phyloP scores from a whole-genome alignment of 1,284 basidiomycete genomes.

The Mycosarcoma mackinlayi region DNA sequence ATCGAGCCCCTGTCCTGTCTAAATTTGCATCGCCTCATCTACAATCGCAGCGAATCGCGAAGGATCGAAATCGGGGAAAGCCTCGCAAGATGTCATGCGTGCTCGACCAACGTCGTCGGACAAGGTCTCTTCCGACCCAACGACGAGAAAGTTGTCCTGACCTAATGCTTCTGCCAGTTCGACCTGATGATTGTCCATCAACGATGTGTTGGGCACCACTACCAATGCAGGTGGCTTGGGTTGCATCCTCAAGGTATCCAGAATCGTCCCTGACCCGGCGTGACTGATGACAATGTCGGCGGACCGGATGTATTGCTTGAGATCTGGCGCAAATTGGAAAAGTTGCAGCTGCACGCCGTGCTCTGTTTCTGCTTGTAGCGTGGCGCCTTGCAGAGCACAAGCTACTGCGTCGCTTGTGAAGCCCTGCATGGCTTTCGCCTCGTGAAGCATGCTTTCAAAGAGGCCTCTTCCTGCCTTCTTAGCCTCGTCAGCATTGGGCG shows the following conservation, averaged over 20 bases:
- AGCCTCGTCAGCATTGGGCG: neutral
- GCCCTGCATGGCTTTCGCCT: constrained; percentile 30
- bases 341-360: constrained; percentile 38
- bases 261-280: constrained; percentile 93
- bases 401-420: neutral
- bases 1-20: constrained; percentile 2
- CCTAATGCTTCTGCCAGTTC: constrained; percentile 82
- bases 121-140: constrained; percentile 28
- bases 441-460: constrained; percentile 29
- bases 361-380: constrained; percentile 26
- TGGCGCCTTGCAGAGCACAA: constrained; percentile 16
- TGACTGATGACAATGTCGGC: constrained; percentile 89
- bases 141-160: constrained; percentile 21
- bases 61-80: constrained; percentile 46
- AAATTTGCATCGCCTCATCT: constrained; percentile 28
- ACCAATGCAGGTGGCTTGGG: constrained; percentile 76
- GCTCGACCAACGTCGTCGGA: constrained; percentile 28
- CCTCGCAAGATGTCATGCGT: neutral
- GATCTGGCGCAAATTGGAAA: constrained; percentile 48
- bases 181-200: constrained; percentile 93
- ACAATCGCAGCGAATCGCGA: constrained; percentile 34
- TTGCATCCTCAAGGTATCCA: constrained; percentile 80
- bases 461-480: constrained; percentile 9
- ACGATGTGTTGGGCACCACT: constrained; percentile 85
- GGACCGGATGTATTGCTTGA: constrained; percentile 70